Evolutionary conservation across 1,139 yeast genomes (phyloP).

Genomic region (Kodamaea derodonti): DNA sequence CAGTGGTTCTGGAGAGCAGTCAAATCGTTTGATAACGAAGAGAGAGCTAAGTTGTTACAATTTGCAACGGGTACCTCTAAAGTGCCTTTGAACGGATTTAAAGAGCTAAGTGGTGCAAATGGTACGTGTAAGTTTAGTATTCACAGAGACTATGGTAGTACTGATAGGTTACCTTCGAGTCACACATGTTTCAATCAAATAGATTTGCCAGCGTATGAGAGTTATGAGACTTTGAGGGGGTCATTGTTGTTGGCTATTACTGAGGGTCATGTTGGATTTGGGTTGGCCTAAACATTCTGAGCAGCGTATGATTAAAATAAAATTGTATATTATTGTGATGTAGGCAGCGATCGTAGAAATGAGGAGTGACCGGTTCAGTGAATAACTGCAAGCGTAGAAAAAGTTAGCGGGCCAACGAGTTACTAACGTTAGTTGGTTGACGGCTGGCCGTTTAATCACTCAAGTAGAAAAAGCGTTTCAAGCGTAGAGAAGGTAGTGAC

Average conservation of each 20-base stretch:
- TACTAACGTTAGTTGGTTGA: too few relatives aligned
- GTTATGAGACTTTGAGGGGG: constrained; percentile 80
- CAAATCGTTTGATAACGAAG: constrained; percentile 89
- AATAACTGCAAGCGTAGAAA: too few relatives aligned
- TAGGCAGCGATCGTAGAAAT: too few relatives aligned
- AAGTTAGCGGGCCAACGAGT: too few relatives aligned
- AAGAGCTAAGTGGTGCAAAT: constrained; percentile 82
- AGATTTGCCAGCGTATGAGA: constrained; percentile 89
- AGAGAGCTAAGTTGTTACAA: constrained; percentile 87
- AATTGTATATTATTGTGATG: too few relatives aligned
- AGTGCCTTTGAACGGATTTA: constrained; percentile 93
- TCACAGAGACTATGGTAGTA: constrained; percentile 83
- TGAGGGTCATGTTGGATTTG: constrained; percentile 97
- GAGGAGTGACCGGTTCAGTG: too few relatives aligned
- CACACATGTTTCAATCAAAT: constrained; percentile 97
- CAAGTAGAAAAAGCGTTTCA: too few relatives aligned
- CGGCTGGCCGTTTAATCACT: too few relatives aligned
- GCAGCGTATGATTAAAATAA: too few relatives aligned
- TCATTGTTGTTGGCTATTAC: constrained; percentile 80
- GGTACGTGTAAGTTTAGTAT: constrained; percentile 86
- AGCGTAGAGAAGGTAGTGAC: too few relatives aligned
- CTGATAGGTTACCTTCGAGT: constrained; percentile 87
- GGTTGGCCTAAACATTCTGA: constrained; percentile 52
- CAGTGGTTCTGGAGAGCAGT: constrained; percentile 99
- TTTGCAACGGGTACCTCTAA: constrained; percentile 97